A percentile compares a stretch with the other conserved stretches of the same genome.
Evolutionary conservation across 805 yeast species (phyloP).

Genomic region (Myxozyma neglecta): DNA sequence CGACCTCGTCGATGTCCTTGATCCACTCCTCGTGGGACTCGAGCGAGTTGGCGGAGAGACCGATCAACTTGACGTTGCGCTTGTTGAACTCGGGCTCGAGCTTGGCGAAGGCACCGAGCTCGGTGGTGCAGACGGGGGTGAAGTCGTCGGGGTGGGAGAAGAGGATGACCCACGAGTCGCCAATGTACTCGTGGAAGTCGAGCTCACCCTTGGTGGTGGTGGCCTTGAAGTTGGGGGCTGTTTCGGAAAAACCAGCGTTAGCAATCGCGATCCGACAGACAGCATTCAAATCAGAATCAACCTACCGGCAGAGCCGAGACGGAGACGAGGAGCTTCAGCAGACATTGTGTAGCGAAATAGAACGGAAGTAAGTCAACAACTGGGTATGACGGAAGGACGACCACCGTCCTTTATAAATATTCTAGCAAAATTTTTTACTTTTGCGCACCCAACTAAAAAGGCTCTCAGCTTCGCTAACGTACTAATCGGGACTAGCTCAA

Average conservation of each 20-base stretch:
- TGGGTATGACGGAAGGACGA: too few relatives aligned
- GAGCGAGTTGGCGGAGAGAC: constrained; percentile 81
- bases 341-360: constrained; percentile 7
- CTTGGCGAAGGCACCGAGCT: constrained; percentile 88
- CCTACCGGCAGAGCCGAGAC: constrained; percentile 27
- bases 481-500: constrained; percentile 13
- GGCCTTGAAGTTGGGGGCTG: constrained; percentile 86
- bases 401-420: background rate
- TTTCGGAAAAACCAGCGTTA: constrained; percentile 38
- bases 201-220: constrained; percentile 79
- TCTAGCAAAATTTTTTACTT: background rate
- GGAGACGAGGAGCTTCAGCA: constrained; percentile 30
- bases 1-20: constrained; percentile 84
- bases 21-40: constrained; percentile 83
- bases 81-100: constrained; percentile 84
- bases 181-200: constrained; percentile 83
- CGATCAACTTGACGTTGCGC: constrained; percentile 85
- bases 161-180: constrained; percentile 81
- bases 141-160: constrained; percentile 96
- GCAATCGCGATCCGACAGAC: background rate
- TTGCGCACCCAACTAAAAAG: too few relatives aligned
- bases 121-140: constrained; percentile 96
- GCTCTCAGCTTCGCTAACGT: too few relatives aligned
- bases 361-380: too few relatives aligned
- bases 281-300: background rate